These are phyloP conservation scores for Trichophyton rubrum DNA, from an alignment of 2,329 filamentous ascomycete genomes.

Conservation along the genomic window DNA sequence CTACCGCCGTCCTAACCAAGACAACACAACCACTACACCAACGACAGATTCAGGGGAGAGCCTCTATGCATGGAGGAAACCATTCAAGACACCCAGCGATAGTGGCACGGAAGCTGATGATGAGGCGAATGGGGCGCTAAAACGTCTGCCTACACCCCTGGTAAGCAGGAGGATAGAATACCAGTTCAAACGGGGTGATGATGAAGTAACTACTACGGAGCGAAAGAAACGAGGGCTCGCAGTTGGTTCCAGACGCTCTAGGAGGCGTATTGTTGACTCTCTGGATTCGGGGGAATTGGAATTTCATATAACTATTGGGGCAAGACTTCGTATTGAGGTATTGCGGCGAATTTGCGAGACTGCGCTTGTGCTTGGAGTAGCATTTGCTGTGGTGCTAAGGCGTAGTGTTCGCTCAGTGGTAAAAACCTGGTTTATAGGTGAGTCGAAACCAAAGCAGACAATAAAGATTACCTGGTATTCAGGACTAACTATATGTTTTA, in stretches of 20 bases:
- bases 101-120: conserved; percentile 94
- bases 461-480: neutral
- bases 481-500: conserved; percentile 8
- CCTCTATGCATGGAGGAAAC: conserved; percentile 13
- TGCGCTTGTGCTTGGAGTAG: conserved; percentile 41
- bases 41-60: conserved; percentile 16
- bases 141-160: conserved; percentile 68
- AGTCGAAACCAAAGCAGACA: neutral
- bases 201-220: neutral
- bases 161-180: neutral
- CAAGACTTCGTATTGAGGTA: conserved; percentile 30
- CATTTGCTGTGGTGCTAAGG: conserved; percentile 31
- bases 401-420: conserved; percentile 22
- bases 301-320: conserved; percentile 17
- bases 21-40: neutral
- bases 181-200: neutral
- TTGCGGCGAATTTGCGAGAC: conserved; percentile 43
- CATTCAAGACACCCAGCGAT: conserved; percentile 53
- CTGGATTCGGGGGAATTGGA: conserved; percentile 16
- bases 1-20: neutral
- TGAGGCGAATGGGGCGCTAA: conserved; percentile 64
- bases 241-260: neutral
- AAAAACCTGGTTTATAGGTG: conserved; percentile 30
- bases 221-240: neutral
- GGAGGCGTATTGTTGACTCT: neutral